Percentiles rank a stretch among this genome's conserved stretches.
Evolutionary conservation across 2,329 filamentous ascomycete species (phyloP).

Genomic region (Nigrospora osmanthi): DNA sequence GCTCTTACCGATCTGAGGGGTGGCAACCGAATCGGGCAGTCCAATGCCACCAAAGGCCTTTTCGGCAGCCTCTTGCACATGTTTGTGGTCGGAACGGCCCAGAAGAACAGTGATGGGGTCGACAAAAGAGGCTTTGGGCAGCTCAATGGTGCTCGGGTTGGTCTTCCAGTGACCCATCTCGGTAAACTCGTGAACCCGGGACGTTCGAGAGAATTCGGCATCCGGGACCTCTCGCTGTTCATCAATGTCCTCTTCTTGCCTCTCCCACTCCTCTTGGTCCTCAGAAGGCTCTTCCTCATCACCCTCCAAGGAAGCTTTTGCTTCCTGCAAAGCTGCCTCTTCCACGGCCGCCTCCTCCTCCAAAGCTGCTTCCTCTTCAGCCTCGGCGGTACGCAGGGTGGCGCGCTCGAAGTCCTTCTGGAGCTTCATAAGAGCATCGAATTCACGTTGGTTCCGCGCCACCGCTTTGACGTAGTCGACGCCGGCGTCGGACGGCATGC

Average conservation of each 20-base stretch:
- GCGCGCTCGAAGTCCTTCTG: conserved; percentile 49
- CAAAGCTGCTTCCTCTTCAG: conserved; percentile 10
- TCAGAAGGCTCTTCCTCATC: conserved; percentile 22
- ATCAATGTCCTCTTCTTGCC: conserved; percentile 16
- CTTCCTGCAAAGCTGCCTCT: conserved; percentile 12
- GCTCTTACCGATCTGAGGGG: conserved; percentile 46
- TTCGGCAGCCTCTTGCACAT: conserved; percentile 66
- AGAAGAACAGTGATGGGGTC: conserved; percentile 64
- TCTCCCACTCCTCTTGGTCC: conserved; percentile 24
- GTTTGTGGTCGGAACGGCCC: conserved; percentile 59
- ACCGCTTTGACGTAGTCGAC: conserved; percentile 37
- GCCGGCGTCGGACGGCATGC: conserved; percentile 22
- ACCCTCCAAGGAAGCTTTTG: conserved; percentile 20
- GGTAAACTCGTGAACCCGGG: conserved; percentile 68
- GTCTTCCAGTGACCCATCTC: conserved; percentile 67
- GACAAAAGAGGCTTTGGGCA: conserved; percentile 64
- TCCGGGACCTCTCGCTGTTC: conserved; percentile 25
- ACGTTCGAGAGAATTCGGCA: conserved; percentile 21
- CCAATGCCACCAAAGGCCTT: conserved; percentile 67
- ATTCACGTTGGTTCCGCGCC: conserved; percentile 48
- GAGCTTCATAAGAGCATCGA: conserved; percentile 42
- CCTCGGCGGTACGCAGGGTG: conserved; percentile 20
- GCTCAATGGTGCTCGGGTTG: conserved; percentile 62
- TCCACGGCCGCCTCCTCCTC: neutral
- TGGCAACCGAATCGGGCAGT: conserved; percentile 70